Conservation (phyloP, 352 stramenopile genomes). For the Achlya hypogyna region DNA sequence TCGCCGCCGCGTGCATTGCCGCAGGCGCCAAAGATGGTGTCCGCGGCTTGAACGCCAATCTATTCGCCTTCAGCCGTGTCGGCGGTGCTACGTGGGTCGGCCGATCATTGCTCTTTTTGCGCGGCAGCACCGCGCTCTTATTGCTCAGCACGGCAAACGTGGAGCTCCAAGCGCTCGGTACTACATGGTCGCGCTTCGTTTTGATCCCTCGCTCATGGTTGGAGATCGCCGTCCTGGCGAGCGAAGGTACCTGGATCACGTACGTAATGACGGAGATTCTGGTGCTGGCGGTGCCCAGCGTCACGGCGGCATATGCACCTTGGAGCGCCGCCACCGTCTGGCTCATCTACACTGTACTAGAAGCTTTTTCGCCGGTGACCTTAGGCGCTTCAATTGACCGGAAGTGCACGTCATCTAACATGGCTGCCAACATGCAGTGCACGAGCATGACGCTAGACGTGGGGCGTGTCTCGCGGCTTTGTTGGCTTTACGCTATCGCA, state of each 20-base stretch:
- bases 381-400: neutral
- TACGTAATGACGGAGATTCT: constrained; percentile 5
- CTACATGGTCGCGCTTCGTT: neutral
- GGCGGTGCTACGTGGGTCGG: neutral
- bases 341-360: neutral
- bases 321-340: neutral
- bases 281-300: neutral
- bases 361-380: neutral
- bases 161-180: neutral
- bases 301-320: neutral
- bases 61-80: constrained; percentile 7
- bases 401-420: neutral
- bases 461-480: neutral
- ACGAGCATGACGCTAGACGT: neutral
- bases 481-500: neutral
- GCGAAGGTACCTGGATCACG: constrained; percentile 9
- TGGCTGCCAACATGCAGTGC: neutral
- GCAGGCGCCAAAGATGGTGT: neutral
- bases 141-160: neutral
- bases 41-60: neutral
- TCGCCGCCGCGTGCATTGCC: neutral
- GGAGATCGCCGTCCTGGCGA: neutral
- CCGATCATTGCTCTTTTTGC: neutral
- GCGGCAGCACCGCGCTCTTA: neutral
- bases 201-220: neutral